Evolutionary conservation across 2,329 filamentous ascomycete genomes (phyloP), one percentile per base, ranked within the genome.

Genomic region (Didymella exigua): DNA sequence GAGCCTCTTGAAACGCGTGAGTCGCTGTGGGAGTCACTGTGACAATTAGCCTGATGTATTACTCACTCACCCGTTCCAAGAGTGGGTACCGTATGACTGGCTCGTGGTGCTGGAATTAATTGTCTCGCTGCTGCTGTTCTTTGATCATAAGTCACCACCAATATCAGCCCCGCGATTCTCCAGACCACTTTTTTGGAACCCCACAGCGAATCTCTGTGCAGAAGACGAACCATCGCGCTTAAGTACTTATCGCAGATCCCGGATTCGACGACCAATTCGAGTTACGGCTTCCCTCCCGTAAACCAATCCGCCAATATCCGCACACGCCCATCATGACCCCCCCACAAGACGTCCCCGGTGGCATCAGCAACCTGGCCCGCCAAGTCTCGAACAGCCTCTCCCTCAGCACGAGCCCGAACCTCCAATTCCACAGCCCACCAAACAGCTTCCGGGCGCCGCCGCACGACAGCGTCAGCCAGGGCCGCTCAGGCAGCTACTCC

Each of bases 341-440:
- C 30, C 66, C 74, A 48, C 71, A 72, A 59, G 73, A 76, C 49
- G 76, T 76, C 56, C 59, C 60, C 34, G 65, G 67, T 52, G 62
- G 58, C 63, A 62, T 65, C 56, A 66, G 62, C 65, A 65, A 63
- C 53, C 64, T 75, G 73, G 42, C 74, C 74, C 63, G 82, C 79
- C 66, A 75, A 61, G 76, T 81, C 46, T 84, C 84, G 16, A 82
- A 86, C 70, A 86, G 81, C 73, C 79, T 87, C 70, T 86, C 84
- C 70, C 78, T 92, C 59, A 92, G 89, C 27, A 86, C 85, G 42
- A 95, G 91, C 49, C 92, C 93, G 24, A 84, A 82, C 41, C 81
- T 89, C 40, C 86, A 86, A 46, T 93, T 95, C 76, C 84, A 89
- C 71, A 93, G 90, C 61, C 88, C 88, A 29, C 79, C 86, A 30